Evolutionary conservation across 805 yeast species (phyloP), one percentile per base, ranked within the genome.

Genomic region (Zygotorulaspora chibaensis): DNA sequence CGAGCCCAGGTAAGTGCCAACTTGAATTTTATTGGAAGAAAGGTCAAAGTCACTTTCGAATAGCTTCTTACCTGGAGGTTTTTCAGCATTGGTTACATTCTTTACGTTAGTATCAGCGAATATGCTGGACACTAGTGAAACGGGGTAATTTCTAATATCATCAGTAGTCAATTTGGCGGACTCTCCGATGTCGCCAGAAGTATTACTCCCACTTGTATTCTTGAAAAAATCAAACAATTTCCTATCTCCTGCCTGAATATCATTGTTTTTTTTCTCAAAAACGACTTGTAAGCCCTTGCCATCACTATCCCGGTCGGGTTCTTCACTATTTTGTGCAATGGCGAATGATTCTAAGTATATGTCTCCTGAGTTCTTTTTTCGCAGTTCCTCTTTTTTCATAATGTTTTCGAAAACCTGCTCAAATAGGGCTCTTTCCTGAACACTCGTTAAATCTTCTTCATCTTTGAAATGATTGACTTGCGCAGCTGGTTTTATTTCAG

Each of bases 371-470:
- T 46, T 45, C 38, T 37, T 42, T 36, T 50, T 50, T 34, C 52
- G 49, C 13, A 42, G 28, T 23, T 53, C 56, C 13, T 55, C 55
- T 39, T 58, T 61, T 38, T 53, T 51, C 52, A 54, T 55, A 36
- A 61, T 51, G 18, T 54, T 54, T 23, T 51, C 52, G 40, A 61
- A 61, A 18, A 61, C 53, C 43, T 54, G 54, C 10, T 57, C 58
- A 42, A 61, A 61, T 18, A 61, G 42, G 13, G 57, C 52, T 30
- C 55, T 48, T 42, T 61, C 65, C 40, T 57, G 57, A 6, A 61
- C 47, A 36, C 58, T 57, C 9, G 59, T 39, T 12, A 51, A 42
- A 8, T 52, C 53, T 13, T 42, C 47, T 28, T 52, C 54, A 40
- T 52, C 54, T 36, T 52, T 52, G 38, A 54, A 54, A 16, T 52